These are phyloP conservation scores for Entelexis sorbosivorans DNA, from an alignment of 1,139 yeast species.

Conservation along the genomic window DNA sequence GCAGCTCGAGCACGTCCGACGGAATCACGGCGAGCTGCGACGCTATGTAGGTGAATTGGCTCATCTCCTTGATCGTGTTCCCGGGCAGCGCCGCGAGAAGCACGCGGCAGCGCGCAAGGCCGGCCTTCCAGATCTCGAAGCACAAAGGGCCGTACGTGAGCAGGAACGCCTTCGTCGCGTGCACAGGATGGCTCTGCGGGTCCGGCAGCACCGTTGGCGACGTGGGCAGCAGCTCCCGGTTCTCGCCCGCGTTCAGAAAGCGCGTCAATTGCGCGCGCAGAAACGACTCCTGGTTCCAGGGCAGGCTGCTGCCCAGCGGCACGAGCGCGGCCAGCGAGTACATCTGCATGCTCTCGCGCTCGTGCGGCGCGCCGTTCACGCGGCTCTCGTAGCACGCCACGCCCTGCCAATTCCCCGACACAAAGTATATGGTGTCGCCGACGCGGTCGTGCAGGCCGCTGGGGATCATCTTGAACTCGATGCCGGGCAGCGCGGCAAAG, in stretches of 20 bases:
- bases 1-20: constrained; percentile 27
- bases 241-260: constrained; percentile 29
- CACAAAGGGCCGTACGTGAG: constrained; percentile 59
- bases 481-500: constrained; percentile 28
- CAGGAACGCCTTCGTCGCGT: constrained; percentile 39
- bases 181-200: constrained; percentile 40
- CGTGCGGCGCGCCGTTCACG: constrained; percentile 6
- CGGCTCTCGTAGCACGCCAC: constrained; percentile 39
- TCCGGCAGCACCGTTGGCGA: constrained; percentile 11
- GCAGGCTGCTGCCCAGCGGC: constrained; percentile 12
- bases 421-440: constrained; percentile 46
- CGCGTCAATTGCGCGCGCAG: constrained; percentile 30
- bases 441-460: constrained; percentile 66
- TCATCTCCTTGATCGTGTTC: constrained; percentile 34
- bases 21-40: constrained; percentile 42
- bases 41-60: constrained; percentile 41
- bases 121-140: constrained; percentile 59
- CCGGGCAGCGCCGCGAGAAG: constrained; percentile 35
- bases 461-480: constrained; percentile 70
- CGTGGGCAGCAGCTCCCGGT: constrained; percentile 5
- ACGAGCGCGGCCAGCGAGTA: constrained; percentile 29
- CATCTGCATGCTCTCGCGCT: constrained; percentile 25
- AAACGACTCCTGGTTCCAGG: constrained; percentile 22
- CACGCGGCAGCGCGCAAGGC: constrained; percentile 51
- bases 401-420: constrained; percentile 36